phyloP scores from a whole-genome alignment of 2,329 filamentous ascomycete genomes.

The Tolypocladium guangdongense region DNA sequence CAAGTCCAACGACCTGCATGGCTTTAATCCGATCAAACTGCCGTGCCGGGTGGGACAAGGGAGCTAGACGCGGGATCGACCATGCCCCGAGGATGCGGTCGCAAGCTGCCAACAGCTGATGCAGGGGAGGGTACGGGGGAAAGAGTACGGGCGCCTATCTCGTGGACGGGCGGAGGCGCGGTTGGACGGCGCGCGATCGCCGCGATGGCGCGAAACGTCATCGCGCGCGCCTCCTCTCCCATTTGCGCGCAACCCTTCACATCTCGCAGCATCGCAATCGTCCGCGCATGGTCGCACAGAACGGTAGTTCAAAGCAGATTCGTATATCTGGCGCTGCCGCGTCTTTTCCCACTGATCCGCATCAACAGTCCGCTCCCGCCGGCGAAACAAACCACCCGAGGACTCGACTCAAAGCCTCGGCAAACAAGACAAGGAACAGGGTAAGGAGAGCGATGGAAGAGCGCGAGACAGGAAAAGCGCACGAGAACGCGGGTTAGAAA shows the following conservation, averaged over 20 bases:
- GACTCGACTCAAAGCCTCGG: background rate
- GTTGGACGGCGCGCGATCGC: background rate
- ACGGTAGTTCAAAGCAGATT: background rate
- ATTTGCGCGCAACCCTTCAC: background rate
- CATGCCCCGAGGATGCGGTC: background rate
- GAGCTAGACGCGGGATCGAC: background rate
- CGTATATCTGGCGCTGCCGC: slow-evolving; percentile 2
- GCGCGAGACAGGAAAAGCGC: background rate
- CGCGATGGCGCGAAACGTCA: background rate
- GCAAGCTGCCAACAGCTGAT: background rate
- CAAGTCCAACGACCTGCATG: slow-evolving; percentile 1
- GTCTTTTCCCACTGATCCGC: background rate
- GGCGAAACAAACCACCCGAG: background rate
- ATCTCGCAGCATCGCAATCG: background rate
- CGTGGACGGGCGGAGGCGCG: background rate
- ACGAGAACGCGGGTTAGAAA: background rate
- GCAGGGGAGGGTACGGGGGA: too few relatives aligned
- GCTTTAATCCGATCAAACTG: background rate
- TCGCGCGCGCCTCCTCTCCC: background rate
- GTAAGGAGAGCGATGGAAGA: slow-evolving; percentile 1
- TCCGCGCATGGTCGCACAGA: background rate
- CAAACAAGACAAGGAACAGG: background rate
- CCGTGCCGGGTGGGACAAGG: background rate
- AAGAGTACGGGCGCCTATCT: background rate
- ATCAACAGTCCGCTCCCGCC: slow-evolving; percentile 1